Percentiles rank a stretch among this genome's conserved stretches.
phyloP scores from a whole-genome alignment of 176 grass and related monocot species.

The Otatea glauca region DNA sequence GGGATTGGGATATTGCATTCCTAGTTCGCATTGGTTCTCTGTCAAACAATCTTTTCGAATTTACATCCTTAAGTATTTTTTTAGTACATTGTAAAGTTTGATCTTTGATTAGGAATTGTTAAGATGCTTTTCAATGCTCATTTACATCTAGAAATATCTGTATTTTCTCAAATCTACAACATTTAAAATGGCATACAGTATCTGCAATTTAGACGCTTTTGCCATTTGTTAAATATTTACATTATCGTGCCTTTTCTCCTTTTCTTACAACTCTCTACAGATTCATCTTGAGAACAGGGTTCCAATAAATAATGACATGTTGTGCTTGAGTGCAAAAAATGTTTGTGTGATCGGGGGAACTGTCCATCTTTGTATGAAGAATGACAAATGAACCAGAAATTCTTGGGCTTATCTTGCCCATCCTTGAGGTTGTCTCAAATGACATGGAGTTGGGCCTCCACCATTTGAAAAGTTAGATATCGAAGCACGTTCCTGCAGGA shows the following conservation, averaged over 20 bases:
- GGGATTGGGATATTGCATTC: neutral
- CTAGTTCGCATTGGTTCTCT: conserved; percentile 9
- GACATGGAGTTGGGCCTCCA: conserved; percentile 73
- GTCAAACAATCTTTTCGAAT: neutral
- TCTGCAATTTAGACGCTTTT: conserved; percentile 1
- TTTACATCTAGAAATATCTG: neutral
- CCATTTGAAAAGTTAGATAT: conserved; percentile 86
- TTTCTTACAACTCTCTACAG: conserved; percentile 35
- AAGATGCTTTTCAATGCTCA: neutral
- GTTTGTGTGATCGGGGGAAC: conserved; percentile 65
- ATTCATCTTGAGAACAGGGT: conserved; percentile 73
- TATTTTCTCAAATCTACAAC: neutral
- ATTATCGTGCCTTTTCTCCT: neutral
- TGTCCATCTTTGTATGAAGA: conserved; percentile 78
- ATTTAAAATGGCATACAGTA: neutral
- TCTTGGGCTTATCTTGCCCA: conserved; percentile 63
- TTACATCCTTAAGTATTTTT: neutral
- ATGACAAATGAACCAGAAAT: conserved; percentile 92
- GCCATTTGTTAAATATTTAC: neutral
- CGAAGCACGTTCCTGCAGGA: conserved; percentile 32
- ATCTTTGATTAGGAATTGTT: neutral
- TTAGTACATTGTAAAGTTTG: neutral
- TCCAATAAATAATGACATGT: conserved; percentile 70
- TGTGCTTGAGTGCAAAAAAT: conserved; percentile 73
- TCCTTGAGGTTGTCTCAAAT: conserved; percentile 62